phyloP scores from a whole-genome alignment of 2,329 filamentous ascomycete genomes.

The Bipolaris bicolor region DNA sequence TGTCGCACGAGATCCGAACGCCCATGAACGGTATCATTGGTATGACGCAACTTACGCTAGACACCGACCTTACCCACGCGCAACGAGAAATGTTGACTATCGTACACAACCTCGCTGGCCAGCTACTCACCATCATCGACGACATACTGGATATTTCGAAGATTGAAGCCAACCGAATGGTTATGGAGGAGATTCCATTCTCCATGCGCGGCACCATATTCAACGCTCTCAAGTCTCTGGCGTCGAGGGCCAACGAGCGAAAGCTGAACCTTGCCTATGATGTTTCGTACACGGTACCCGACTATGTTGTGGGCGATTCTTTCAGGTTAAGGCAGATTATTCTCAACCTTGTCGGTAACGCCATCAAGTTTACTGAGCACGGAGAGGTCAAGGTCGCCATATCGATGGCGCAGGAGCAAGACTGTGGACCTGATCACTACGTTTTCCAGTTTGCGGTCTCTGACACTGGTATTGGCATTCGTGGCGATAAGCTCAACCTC shows the following conservation, averaged over 20 bases:
- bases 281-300: constrained; percentile 90
- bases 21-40: constrained; percentile 98
- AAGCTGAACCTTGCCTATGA: constrained; percentile 91
- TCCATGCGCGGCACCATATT: constrained; percentile 93
- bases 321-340: constrained; percentile 97
- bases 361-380: constrained; percentile 98
- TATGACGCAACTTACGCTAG: constrained; percentile 95
- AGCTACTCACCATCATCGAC: constrained; percentile 95
- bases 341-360: constrained; percentile 94
- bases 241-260: constrained; percentile 97
- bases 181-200: constrained; percentile 97
- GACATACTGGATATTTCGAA: constrained; percentile 72
- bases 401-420: constrained; percentile 69
- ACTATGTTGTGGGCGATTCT: constrained; percentile 94
- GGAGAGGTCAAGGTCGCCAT: constrained; percentile 97
- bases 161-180: constrained; percentile 95
- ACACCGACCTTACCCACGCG: constrained; percentile 90
- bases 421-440: constrained; percentile 76
- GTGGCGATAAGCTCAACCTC: constrained; percentile 90
- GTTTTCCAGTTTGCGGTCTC: constrained; percentile 95
- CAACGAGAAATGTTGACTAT: constrained; percentile 99
- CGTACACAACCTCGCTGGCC: constrained; percentile 95
- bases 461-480: constrained; percentile 96
- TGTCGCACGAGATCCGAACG: constrained; percentile 98
- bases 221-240: constrained; percentile 93